Evolutionary conservation across 2,329 filamentous ascomycete genomes (phyloP), one percentile per base, ranked within the genome.

Genomic region (Fusarium nygamai): DNA sequence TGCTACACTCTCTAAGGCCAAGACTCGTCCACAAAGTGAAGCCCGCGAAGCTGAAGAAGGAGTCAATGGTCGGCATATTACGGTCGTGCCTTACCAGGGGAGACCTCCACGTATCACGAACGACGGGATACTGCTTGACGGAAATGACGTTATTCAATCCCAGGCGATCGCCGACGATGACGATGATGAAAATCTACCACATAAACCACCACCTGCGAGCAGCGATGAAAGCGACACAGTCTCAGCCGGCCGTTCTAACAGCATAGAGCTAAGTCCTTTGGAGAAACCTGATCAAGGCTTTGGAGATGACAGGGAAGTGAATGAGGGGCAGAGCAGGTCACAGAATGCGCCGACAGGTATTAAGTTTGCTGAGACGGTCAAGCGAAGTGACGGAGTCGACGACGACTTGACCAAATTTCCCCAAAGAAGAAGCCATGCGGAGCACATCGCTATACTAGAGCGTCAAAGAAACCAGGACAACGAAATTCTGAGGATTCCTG

Each of bases 391-490:
- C 69, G 86, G 88, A 13, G 76, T 89, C 38, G 85, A 86, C 50
- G 83, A 90, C 19, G 85, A 86, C 17, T 74, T 82, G 16, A 80
- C 83, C n/a, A 84, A 87, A 61, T 74, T 86, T 29, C 84, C 83
- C 58, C 85, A 71, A 29, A 48, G 89, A 2, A 76, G 79, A 41
- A 86, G 88, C 39, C 87, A 93, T 50, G 93, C 94, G 62, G 92
- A 95, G 70, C 94, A 97, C 79, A 97, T 98, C 78, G 93, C 93
- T 11, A 96, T 98, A 78, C 82, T 98, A 20, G 91, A 98, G 81
- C 92, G 93, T 38, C 96, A 98, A 81, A 90, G 95, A 43, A 92
- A 94, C 64, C 90, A 91, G 71, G 92, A 93, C 64, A 92, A 91
- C 50, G 91, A 92, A 39, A 91, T 95, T 1, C 85, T 98, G 48